A percentile compares a stretch with the other conserved stretches of the same genome.
These are phyloP conservation scores for Raddia guianensis DNA, from an alignment of 176 grass and related monocot genomes.

Conservation along the genomic window DNA sequence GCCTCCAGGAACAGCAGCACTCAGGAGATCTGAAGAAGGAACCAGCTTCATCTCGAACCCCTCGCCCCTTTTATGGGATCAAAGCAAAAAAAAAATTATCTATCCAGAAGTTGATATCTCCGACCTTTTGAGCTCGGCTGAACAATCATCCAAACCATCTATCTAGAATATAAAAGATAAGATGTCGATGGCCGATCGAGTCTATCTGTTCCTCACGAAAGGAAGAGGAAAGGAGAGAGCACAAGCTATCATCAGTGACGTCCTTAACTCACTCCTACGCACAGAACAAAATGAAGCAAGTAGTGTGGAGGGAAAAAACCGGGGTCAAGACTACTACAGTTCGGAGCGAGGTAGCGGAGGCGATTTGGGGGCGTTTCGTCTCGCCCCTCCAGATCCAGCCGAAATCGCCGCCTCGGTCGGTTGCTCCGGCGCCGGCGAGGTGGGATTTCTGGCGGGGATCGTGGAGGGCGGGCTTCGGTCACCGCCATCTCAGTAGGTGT, in stretches of 20 bases:
- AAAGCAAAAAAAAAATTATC: too few relatives aligned
- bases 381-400: too few relatives aligned
- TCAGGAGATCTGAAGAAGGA: neutral
- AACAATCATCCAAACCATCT: conserved; percentile 6
- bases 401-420: too few relatives aligned
- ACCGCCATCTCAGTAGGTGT: too few relatives aligned
- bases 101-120: conserved; percentile 15
- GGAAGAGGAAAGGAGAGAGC: neutral
- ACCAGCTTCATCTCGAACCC: neutral
- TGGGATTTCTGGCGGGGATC: too few relatives aligned
- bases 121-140: neutral
- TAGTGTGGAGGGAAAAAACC: too few relatives aligned
- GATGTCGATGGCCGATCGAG: conserved; percentile 30
- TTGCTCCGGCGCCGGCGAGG: too few relatives aligned
- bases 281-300: neutral
- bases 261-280: neutral
- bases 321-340: too few relatives aligned
- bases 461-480: too few relatives aligned
- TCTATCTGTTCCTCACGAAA: neutral
- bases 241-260: neutral
- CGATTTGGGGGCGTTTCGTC: too few relatives aligned
- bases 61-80: neutral
- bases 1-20: neutral
- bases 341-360: too few relatives aligned
- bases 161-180: neutral